Base-by-base conservation (phyloP, 2,329 filamentous ascomycete species). In the Fusarium nygamai region DNA sequence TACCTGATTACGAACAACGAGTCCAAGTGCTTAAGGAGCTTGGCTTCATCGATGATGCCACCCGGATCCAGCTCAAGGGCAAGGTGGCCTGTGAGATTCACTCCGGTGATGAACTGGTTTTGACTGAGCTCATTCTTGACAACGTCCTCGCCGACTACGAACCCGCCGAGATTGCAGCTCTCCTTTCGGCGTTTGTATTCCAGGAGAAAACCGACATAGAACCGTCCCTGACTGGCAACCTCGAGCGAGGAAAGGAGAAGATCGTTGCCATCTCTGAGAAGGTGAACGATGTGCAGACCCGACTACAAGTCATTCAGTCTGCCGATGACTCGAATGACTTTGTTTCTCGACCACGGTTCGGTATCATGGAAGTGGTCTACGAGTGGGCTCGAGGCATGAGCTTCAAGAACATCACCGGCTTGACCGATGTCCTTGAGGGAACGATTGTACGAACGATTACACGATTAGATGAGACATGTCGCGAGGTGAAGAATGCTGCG, bases 1-100 rank as follows among this genome's bases (percentile, higher is more conserved):
- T 99, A 16, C 96, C 96, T 1, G 96, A 99, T 83, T 99, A 99
- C 80, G 94, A 98, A 80, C 96, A 98, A 84, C 92, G 96, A 57
- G 94, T 98, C 43, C 91, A 93, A 72, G 96, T 99, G 1, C 88
- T 99, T 51, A 95, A 94, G 81, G 95, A 98, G 76, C 89, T 99
- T 13, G 92, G 91, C 10, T 99, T 99, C 81, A 93, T 99, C 76
- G 96, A 99, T 78, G 91, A 93, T 8, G 91, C 92, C 50, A 92
- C 92, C 9, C 92, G 96, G 29, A 97, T 99, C 44, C 94, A 97
- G 84, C 89, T 99, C 72, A 99, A 99, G 84, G 96, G 96, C 83
- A 98, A 98, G 83, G 96, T 99, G 29, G 96, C 96, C 9, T 99
- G 96, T 84, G 96, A 99, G 83, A 96, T 99, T 69, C 96, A 98